Evolutionary conservation across 1,284 basidiomycete species (phyloP).

Genomic region (Polyporus tsugae): DNA sequence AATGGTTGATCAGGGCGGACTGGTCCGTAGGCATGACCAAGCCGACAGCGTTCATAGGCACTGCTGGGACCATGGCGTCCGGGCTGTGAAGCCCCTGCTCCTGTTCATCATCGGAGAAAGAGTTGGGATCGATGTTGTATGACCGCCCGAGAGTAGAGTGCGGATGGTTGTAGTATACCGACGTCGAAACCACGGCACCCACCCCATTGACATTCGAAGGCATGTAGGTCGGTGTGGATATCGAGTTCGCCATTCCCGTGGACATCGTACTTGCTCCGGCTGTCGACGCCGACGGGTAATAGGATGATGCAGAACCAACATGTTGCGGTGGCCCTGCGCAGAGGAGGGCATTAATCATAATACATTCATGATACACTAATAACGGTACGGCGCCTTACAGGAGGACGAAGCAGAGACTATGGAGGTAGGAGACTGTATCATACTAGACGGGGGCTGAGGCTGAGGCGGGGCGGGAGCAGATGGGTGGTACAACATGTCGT

Average conservation of each 20-base stretch:
- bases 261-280: conserved; percentile 27
- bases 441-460: conserved; percentile 42
- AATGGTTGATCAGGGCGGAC: conserved; percentile 50
- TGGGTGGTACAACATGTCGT: conserved; percentile 49
- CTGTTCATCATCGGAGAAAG: conserved; percentile 37
- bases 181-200: not conserved
- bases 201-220: conserved; percentile 12
- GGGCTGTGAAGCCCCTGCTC: conserved; percentile 26
- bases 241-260: conserved; percentile 27
- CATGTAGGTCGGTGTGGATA: conserved; percentile 26
- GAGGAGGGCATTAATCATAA: conserved; percentile 71
- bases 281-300: conserved; percentile 31
- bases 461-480: conserved; percentile 42
- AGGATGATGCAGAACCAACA: conserved; percentile 37
- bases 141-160: conserved; percentile 33
- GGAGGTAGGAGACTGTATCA: conserved; percentile 46
- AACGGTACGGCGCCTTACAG: conserved; percentile 77
- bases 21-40: conserved; percentile 41
- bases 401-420: conserved; percentile 47
- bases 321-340: conserved; percentile 54
- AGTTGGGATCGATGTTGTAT: conserved; percentile 36
- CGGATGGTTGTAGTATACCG: conserved; percentile 31
- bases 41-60: conserved; percentile 34
- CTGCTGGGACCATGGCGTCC: conserved; percentile 27
- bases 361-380: conserved; percentile 75